A percentile compares a stretch with the other conserved stretches of the same genome.
phyloP scores from a whole-genome alignment of 2,329 filamentous ascomycete genomes.

The Penicillium sp. region DNA sequence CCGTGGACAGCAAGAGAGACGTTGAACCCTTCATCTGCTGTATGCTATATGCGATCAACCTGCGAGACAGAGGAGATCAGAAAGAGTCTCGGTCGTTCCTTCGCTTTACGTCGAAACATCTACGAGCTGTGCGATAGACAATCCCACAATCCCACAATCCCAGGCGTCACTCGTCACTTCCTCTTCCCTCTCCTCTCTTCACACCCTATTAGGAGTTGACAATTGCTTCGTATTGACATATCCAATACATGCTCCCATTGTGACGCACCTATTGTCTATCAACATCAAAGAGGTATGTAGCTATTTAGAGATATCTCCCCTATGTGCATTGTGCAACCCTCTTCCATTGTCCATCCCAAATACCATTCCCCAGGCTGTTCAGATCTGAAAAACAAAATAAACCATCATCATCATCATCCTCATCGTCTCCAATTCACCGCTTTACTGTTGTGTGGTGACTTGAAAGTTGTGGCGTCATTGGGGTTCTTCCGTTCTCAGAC shows the following conservation, averaged over 20 bases:
- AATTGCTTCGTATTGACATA: not conserved
- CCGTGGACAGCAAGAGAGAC: not conserved
- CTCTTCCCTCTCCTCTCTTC: no score
- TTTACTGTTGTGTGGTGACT: not conserved
- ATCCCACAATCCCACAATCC: not conserved
- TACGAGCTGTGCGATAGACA: not conserved
- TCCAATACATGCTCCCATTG: not conserved
- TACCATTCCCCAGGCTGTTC: not conserved
- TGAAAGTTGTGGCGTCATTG: constrained; percentile 25
- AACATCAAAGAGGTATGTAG: not conserved
- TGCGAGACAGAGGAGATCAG: not conserved
- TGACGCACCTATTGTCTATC: not conserved
- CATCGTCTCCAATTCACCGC: not conserved
- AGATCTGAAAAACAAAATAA: not conserved
- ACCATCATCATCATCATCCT: not conserved
- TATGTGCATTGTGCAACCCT: not conserved
- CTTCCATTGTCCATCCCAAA: not conserved
- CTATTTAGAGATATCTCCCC: not conserved
- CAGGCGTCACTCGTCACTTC: not conserved
- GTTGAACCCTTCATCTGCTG: not conserved
- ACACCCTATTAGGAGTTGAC: not conserved
- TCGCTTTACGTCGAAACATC: not conserved
- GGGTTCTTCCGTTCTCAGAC: constrained; percentile 19
- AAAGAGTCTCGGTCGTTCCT: not conserved
- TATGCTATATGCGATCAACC: not conserved